Conservation (phyloP, 177 flowering plant genomes). For the Vitis hybrid region DNA sequence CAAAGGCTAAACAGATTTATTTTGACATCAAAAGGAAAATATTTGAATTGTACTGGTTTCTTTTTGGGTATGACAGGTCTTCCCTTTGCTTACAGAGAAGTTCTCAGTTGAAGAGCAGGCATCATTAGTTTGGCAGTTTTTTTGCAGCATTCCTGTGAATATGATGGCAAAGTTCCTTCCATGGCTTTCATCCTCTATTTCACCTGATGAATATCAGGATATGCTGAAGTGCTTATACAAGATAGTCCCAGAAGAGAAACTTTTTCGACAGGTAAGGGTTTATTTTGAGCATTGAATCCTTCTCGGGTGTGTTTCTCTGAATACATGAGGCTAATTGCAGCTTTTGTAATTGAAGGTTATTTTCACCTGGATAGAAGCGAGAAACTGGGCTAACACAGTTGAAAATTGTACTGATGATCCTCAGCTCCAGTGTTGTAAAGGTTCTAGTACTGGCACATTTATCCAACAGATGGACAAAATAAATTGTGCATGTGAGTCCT, state of each 20-base stretch:
- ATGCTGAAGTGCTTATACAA: slow-evolving; percentile 39
- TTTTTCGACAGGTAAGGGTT: slow-evolving; percentile 43
- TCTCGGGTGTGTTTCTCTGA: background rate
- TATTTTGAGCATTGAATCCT: background rate
- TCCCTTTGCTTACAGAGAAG: slow-evolving; percentile 47
- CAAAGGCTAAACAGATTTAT: background rate
- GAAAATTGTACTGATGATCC: slow-evolving; percentile 13
- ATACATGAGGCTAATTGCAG: slow-evolving; percentile 3
- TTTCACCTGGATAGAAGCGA: slow-evolving; percentile 47
- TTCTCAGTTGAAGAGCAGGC: slow-evolving; percentile 55
- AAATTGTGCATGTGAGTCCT: slow-evolving; percentile 33
- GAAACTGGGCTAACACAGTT: background rate
- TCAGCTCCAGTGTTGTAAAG: slow-evolving; percentile 7
- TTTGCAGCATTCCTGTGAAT: slow-evolving; percentile 57
- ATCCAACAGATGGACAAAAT: slow-evolving; percentile 11
- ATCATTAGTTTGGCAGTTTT: slow-evolving; percentile 48
- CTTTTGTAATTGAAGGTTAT: slow-evolving; percentile 32
- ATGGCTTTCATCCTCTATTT: slow-evolving; percentile 49
- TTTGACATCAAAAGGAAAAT: background rate
- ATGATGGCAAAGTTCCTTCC: slow-evolving; percentile 55
- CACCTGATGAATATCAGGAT: slow-evolving; percentile 37
- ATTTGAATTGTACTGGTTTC: slow-evolving; percentile 1
- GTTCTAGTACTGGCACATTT: slow-evolving; percentile 8
- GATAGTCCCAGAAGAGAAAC: slow-evolving; percentile 53
- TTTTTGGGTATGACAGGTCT: slow-evolving; percentile 36